Percentiles rank a stretch among this genome's conserved stretches.
Conservation (phyloP, 2,329 filamentous ascomycete genomes). For the Colletotrichum lindemuthianum region DNA sequence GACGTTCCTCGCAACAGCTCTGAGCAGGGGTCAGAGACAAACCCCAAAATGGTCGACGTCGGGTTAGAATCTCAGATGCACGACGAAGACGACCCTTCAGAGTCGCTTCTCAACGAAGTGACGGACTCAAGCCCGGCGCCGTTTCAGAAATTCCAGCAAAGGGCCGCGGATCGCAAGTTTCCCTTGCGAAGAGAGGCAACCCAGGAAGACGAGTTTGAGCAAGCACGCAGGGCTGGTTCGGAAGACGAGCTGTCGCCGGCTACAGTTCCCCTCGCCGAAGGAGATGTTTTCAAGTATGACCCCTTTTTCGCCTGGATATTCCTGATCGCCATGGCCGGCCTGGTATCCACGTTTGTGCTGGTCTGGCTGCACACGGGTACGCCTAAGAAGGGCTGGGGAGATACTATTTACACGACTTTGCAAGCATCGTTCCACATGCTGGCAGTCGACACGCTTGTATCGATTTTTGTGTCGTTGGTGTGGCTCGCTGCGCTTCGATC, state of each 20-base stretch:
- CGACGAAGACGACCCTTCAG: slow-evolving; percentile 65
- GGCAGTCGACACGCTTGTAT: slow-evolving; percentile 90
- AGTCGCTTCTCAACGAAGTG: slow-evolving; percentile 66
- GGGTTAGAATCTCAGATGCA: slow-evolving; percentile 77
- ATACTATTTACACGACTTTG: slow-evolving; percentile 93
- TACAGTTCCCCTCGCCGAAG: slow-evolving; percentile 65
- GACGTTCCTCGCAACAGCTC: slow-evolving; percentile 51
- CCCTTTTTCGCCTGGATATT: slow-evolving; percentile 93
- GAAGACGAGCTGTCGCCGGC: slow-evolving; percentile 49
- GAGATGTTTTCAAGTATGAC: slow-evolving; percentile 83
- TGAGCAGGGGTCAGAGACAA: slow-evolving; percentile 43
- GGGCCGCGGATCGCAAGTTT: slow-evolving; percentile 50
- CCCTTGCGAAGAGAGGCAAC: slow-evolving; percentile 54
- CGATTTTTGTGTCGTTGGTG: slow-evolving; percentile 84
- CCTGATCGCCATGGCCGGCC: slow-evolving; percentile 81
- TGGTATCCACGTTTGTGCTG: slow-evolving; percentile 89
- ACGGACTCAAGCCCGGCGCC: slow-evolving; percentile 66
- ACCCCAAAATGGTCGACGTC: slow-evolving; percentile 81
- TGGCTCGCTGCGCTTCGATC: slow-evolving; percentile 91
- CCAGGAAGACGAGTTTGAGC: slow-evolving; percentile 60
- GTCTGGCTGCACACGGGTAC: slow-evolving; percentile 89
- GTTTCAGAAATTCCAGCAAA: slow-evolving; percentile 67
- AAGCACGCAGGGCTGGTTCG: slow-evolving; percentile 51
- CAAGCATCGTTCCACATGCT: slow-evolving; percentile 89
- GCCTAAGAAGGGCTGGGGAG: slow-evolving; percentile 80